These are phyloP conservation scores for Solanum pennellii DNA, from an alignment of 257 asterid species.

Conservation along the genomic window DNA sequence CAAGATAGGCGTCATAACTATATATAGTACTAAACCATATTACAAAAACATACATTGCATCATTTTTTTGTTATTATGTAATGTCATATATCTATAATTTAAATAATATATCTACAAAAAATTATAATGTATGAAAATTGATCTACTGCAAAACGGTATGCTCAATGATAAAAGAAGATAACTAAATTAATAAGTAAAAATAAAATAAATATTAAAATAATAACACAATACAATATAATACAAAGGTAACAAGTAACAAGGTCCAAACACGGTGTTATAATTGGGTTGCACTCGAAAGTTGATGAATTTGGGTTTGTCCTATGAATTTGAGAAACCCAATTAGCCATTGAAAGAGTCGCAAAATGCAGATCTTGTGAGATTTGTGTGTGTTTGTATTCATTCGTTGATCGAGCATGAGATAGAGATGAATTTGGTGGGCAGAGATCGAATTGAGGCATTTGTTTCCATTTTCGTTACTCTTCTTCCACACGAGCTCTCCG, in stretches of 20 bases:
- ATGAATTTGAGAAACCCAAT: background rate
- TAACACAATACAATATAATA: too few species aligned
- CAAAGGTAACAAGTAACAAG: background rate
- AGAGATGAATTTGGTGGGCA: constrained; percentile 24
- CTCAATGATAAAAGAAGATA: too few species aligned
- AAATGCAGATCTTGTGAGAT: background rate
- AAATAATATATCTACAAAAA: too few species aligned
- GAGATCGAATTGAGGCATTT: constrained; percentile 53
- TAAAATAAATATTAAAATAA: too few species aligned
- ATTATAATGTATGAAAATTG: background rate
- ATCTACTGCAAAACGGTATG: rapidly evolving
- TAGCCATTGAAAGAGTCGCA: background rate
- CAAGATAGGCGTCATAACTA: background rate
- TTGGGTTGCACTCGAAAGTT: background rate
- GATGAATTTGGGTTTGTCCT: background rate
- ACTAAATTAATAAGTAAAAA: too few species aligned
- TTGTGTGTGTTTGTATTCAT: background rate
- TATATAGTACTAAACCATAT: background rate
- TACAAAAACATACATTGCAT: too few species aligned
- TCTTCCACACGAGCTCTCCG: constrained; percentile 69
- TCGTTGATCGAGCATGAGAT: background rate
- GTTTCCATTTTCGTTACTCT: constrained; percentile 65
- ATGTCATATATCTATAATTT: too few species aligned
- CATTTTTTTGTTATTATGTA: too few species aligned
- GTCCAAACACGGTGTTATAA: background rate